These are phyloP conservation scores for Ophiostoma perfectum DNA, from an alignment of 2,329 filamentous ascomycete genomes.

Conservation along the genomic window DNA sequence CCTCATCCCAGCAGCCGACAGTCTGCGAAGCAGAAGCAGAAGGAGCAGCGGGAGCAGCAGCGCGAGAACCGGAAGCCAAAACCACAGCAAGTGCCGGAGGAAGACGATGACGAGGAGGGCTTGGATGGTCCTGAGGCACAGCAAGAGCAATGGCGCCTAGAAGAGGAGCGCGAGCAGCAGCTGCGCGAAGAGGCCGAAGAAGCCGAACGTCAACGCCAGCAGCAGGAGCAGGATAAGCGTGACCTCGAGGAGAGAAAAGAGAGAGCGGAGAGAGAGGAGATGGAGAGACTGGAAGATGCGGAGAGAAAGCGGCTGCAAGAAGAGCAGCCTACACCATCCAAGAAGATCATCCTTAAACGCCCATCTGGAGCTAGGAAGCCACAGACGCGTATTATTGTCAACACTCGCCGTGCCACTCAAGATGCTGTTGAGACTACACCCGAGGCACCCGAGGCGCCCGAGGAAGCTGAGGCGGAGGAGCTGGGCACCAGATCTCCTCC, in stretches of 20 bases:
- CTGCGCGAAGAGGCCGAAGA: slow-evolving; percentile 6
- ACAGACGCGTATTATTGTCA: slow-evolving; percentile 26
- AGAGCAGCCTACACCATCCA: slow-evolving; percentile 29
- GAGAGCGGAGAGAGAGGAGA: background rate
- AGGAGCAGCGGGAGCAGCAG: slow-evolving; percentile 3
- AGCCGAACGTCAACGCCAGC: background rate
- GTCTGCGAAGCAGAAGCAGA: slow-evolving; percentile 17
- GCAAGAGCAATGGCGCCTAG: slow-evolving; percentile 6
- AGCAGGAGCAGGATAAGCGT: background rate
- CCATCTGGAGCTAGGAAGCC: slow-evolving; percentile 30
- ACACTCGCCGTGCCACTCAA: slow-evolving; percentile 24
- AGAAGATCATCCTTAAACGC: slow-evolving; percentile 45
- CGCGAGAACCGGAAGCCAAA: background rate
- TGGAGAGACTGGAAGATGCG: slow-evolving; percentile 20
- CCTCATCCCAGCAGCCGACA: background rate
- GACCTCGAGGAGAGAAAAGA: background rate
- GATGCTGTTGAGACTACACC: slow-evolving; percentile 29
- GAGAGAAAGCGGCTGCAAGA: slow-evolving; percentile 17
- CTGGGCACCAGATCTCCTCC: background rate
- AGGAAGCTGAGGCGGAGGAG: background rate
- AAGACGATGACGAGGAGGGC: background rate
- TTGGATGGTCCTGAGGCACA: slow-evolving; percentile 10
- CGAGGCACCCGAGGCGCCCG: slow-evolving; percentile 7
- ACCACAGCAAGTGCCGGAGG: background rate
- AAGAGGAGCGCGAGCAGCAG: slow-evolving; percentile 7